Evolutionary conservation across 768 basidiomycete genomes (phyloP).

Genomic region (Podaxis pistillaris): DNA sequence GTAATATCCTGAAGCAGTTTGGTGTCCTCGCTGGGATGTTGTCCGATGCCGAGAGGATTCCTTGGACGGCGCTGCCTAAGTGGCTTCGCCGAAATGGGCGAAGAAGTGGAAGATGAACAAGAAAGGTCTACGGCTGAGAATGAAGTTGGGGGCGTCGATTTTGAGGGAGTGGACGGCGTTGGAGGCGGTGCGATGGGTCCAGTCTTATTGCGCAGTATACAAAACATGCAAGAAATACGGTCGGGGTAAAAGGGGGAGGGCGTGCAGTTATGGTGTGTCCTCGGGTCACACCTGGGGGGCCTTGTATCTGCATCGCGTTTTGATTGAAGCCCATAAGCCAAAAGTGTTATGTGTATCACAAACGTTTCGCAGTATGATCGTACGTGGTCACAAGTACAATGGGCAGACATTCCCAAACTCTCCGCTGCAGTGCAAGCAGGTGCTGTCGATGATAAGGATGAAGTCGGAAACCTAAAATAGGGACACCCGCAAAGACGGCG

Average conservation of each 20-base stretch:
- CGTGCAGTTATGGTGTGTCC: background rate
- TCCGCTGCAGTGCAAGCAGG: background rate
- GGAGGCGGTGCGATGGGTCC: background rate
- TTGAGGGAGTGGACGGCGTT: conserved; percentile 1
- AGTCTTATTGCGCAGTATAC: background rate
- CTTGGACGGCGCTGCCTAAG: conserved; percentile 1
- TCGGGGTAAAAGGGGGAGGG: background rate
- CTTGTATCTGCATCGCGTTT: conserved; percentile 8
- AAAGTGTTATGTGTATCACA: background rate
- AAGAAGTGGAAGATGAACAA: background rate
- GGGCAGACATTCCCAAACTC: background rate
- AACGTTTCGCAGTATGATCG: background rate
- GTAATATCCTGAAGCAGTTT: background rate
- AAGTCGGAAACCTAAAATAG: background rate
- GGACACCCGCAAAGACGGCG: background rate
- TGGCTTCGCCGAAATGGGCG: background rate
- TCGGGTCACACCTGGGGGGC: background rate
- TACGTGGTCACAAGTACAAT: background rate
- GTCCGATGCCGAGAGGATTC: background rate
- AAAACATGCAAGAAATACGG: conserved; percentile 3
- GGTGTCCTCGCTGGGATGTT: background rate
- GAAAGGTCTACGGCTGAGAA: background rate
- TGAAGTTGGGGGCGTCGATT: background rate
- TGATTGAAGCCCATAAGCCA: conserved; percentile 8
- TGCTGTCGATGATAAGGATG: background rate